phyloP scores from a whole-genome alignment of 1,284 basidiomycete species.

The Pseudozyma pruni region DNA sequence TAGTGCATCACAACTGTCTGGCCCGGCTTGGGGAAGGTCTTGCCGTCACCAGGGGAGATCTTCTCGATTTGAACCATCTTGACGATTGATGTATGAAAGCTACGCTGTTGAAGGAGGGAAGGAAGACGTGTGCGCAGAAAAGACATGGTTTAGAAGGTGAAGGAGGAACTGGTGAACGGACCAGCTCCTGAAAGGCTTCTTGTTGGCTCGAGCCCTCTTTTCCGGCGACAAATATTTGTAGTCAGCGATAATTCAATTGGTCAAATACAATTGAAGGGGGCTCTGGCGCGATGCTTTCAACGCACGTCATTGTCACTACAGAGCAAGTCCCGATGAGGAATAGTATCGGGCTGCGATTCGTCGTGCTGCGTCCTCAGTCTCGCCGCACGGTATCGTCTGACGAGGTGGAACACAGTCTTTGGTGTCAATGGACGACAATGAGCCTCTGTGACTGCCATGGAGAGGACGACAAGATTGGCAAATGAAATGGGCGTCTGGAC shows the following conservation, averaged over 20 bases:
- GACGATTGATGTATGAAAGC: background rate
- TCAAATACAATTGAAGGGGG: too few species aligned
- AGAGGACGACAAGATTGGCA: too few species aligned
- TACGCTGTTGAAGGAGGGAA: background rate
- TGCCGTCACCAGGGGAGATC: conserved; percentile 66
- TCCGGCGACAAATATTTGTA: too few species aligned
- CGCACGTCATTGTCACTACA: conserved; percentile 14
- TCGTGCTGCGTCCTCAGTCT: too few species aligned
- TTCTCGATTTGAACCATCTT: conserved; percentile 65
- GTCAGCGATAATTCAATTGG: too few species aligned
- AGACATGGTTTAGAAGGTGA: background rate
- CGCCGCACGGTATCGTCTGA: too few species aligned
- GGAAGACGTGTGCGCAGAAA: background rate
- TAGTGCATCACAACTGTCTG: conserved; percentile 64
- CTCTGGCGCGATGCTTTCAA: conserved; percentile 2
- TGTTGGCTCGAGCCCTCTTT: conserved; percentile 14
- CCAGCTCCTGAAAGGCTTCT: conserved; percentile 4
- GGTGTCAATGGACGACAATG: too few species aligned
- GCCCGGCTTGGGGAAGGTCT: conserved; percentile 65
- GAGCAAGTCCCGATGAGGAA: too few species aligned
- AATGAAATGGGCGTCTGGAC: too few species aligned
- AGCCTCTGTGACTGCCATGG: too few species aligned
- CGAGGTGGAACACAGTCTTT: too few species aligned
- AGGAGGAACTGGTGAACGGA: conserved; percentile 20
- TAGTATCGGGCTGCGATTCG: too few species aligned